Conservation (phyloP, 2,329 filamentous ascomycete species). For the Diaporthe destruens region DNA sequence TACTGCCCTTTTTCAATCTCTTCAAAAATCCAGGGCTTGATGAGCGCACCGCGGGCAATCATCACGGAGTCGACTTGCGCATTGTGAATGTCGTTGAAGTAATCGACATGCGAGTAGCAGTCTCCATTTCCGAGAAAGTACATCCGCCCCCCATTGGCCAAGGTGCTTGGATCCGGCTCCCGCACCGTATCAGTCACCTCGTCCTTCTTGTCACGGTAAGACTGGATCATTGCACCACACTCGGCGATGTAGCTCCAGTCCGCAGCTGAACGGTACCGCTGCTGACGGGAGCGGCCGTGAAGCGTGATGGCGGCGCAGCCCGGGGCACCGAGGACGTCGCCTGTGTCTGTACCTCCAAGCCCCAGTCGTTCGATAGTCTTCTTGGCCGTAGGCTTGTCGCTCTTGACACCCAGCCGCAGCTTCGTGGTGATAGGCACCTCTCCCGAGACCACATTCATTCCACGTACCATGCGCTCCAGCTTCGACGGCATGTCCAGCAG, state of each 20-base stretch:
- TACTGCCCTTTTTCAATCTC: conserved; percentile 94
- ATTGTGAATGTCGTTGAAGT: conserved; percentile 81
- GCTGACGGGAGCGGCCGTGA: conserved; percentile 92
- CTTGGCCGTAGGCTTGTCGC: conserved; percentile 81
- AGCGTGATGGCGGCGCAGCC: conserved; percentile 96
- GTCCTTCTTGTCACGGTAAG: conserved; percentile 78
- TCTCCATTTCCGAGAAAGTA: conserved; percentile 98
- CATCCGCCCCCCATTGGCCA: conserved; percentile 77
- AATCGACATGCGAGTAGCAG: conserved; percentile 93
- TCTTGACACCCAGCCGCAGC: conserved; percentile 90
- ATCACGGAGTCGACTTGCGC: conserved; percentile 92
- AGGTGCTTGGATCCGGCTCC: conserved; percentile 81
- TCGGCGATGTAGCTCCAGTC: conserved; percentile 96
- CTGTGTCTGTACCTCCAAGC: conserved; percentile 80
- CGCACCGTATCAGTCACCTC: conserved; percentile 79
- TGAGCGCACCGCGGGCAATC: conserved; percentile 94
- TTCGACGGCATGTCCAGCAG: conserved; percentile 90
- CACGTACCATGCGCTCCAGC: conserved; percentile 92
- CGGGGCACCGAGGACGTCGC: conserved; percentile 77
- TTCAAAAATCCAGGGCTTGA: conserved; percentile 99
- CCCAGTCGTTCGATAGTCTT: conserved; percentile 87
- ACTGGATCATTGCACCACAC: conserved; percentile 85
- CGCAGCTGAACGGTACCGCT: conserved; percentile 91
- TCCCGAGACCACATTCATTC: conserved; percentile 94
- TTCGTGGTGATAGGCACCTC: conserved; percentile 95